phyloP scores from a whole-genome alignment of 192 early-diverging fungal species.

The Backusella liffmaniae region DNA sequence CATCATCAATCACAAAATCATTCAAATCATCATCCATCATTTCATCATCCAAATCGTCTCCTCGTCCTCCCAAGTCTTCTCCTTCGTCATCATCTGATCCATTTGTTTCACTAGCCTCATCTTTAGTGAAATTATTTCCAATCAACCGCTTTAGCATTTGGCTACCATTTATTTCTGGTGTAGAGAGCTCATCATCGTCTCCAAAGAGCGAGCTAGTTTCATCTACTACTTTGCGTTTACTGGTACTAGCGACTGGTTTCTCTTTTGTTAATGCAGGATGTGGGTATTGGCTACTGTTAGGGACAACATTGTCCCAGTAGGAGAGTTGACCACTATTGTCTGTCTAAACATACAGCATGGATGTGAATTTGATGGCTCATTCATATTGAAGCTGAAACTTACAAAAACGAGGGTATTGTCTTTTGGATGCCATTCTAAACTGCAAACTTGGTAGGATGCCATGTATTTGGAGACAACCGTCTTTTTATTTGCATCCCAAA shows the following conservation, averaged over 20 bases:
- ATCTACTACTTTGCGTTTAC: neutral
- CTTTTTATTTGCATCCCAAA: conserved; percentile 67
- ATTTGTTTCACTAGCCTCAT: conserved; percentile 28
- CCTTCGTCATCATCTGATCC: conserved; percentile 18
- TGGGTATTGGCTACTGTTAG: conserved; percentile 35
- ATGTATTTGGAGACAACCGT: conserved; percentile 41
- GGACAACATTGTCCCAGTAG: conserved; percentile 57
- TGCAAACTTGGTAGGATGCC: conserved; percentile 43
- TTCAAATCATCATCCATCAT: conserved; percentile 55
- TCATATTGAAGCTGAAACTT: conserved; percentile 15
- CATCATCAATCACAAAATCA: conserved; percentile 91
- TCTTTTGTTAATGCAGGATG: conserved; percentile 12
- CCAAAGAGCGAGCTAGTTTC: neutral
- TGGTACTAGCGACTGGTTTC: neutral
- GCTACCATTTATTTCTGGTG: neutral
- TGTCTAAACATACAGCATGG: conserved; percentile 18
- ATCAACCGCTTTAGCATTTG: conserved; percentile 23
- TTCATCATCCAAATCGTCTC: conserved; percentile 39
- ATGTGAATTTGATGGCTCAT: neutral
- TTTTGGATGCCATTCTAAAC: conserved; percentile 66
- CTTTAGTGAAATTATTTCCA: conserved; percentile 39
- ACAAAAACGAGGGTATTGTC: conserved; percentile 63
- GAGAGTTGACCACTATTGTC: conserved; percentile 56
- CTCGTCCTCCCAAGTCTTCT: conserved; percentile 15
- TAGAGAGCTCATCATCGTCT: neutral